Percentiles rank a stretch among this genome's conserved stretches.
These are phyloP conservation scores for Beauveria varroae DNA, from an alignment of 2,329 filamentous ascomycete species.

Conservation along the genomic window DNA sequence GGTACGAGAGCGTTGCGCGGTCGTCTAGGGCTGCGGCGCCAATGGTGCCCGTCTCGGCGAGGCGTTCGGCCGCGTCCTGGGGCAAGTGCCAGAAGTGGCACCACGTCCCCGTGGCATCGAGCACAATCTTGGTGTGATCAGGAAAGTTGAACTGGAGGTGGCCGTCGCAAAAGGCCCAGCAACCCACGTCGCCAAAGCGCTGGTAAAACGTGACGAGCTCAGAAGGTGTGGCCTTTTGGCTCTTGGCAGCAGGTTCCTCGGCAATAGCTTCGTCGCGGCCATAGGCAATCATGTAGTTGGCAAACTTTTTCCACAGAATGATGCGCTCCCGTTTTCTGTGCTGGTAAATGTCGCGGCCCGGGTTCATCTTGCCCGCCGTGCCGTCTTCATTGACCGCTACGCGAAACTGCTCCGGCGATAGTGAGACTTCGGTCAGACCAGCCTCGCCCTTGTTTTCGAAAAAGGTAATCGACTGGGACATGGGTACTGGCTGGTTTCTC, in stretches of 20 bases:
- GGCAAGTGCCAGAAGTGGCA: conserved; percentile 73
- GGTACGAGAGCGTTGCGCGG: conserved; percentile 63
- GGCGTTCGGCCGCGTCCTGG: conserved; percentile 58
- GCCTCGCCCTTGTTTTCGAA: conserved; percentile 63
- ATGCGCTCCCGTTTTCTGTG: conserved; percentile 59
- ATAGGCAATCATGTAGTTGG: conserved; percentile 67
- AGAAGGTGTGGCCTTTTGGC: conserved; percentile 32
- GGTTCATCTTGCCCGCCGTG: conserved; percentile 51
- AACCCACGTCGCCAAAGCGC: conserved; percentile 70
- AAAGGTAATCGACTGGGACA: conserved; percentile 58
- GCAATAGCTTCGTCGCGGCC: conserved; percentile 59
- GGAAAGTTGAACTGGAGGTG: conserved; percentile 85
- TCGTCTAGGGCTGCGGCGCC: conserved; percentile 63
- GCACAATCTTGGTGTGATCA: conserved; percentile 77
- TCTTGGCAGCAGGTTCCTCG: conserved; percentile 37
- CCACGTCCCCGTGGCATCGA: conserved; percentile 66
- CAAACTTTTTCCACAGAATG: conserved; percentile 65
- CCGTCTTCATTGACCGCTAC: conserved; percentile 49
- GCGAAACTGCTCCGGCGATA: conserved; percentile 56
- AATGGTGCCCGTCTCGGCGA: conserved; percentile 58
- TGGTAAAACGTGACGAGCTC: conserved; percentile 75
- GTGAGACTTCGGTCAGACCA: conserved; percentile 55
- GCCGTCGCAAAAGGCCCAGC: conserved; percentile 75
- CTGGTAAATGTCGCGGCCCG: conserved; percentile 57
- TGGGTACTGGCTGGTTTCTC: conserved; percentile 55